Base-by-base conservation (phyloP, 306 rosid species). In the Vigna trinervia region DNA sequence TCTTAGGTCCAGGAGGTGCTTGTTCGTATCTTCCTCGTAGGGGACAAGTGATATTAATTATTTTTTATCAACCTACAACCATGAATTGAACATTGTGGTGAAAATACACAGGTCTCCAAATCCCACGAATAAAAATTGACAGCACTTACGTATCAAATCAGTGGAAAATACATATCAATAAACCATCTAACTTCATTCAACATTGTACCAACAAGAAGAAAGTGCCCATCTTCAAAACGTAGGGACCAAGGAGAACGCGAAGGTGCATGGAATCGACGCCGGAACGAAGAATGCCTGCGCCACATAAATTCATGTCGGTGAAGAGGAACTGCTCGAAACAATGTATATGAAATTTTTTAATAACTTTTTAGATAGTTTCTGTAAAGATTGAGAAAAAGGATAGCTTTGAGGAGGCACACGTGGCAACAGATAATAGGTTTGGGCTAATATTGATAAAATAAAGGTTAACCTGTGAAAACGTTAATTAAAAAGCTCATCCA, bases 281-380 rank as follows among this genome's bases (percentile, higher is more conserved):
- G 13, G 80, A 82, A 43, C 97, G 98, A 32, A 94, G 94, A 53
- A 84, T 72, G 6, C 97, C 96, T 15, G 71, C 78, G 5, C 96
- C 97, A 43, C 82, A 84, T 38, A 11, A 71, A 77, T 90, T 94
- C 90, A 92, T 85, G 73, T 94, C 97, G 5, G 94, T 82, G 26
- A 83, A 80, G 13, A 94, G 72, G 13, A 88, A 94, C 82, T 87
- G 91, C 85, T 89, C 89, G 81, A 94, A 92, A 71, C 96, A 92
- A 14, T 17, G 19, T 17, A 17, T 17, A 17, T 17, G 19, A 17
- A 17, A 17, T 17, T 17, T 17, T 17, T 17, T 17, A 17, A 17
- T 17, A 17, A 17, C 19, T 17, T 17, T 17, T 17, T 17, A 17
- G 19, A 17, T 17, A 17, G 19, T 17, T 17, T 17, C 19, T 17